Evolutionary conservation across 2,329 filamentous ascomycete species (phyloP), one percentile per base, ranked within the genome.

Genomic region (Colletotrichum echinochloae): DNA sequence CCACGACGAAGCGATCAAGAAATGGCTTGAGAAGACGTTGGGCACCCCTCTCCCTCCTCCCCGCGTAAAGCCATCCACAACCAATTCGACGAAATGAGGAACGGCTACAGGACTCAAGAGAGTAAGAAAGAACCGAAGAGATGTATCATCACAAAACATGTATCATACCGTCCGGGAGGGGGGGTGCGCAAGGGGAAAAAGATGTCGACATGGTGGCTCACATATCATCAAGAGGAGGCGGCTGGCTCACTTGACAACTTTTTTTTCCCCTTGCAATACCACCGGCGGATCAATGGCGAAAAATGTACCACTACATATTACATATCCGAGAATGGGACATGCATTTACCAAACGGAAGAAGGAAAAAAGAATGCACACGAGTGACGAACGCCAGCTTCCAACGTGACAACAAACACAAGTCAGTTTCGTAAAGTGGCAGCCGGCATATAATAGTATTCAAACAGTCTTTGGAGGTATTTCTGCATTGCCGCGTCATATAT

Each of bases 401-500:
- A 33, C 2, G n/a, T 26, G 9, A 28, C 46, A 23, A 30, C 11
- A 28, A 16, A 7, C 6, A 2, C 51, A 14, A 20, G 14, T 41
- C 55, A 0, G 23, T 20, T 12, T 41, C 23, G 9, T 23, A 7
- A 18, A 20, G 35, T 14, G 11, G 46, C n/a, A 37, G 6, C 30
- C 20, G n/a, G 6, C 26, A n/a, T 20, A 20, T 23, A 6, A 18
- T 46, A 3, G 23, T 30, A 30, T 60, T 37, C 44, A 56, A 33
- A 30, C 11, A 44, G 33, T 54, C n/a, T 30, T 18, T 46, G 46
- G 56, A 70, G 66, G 62, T 71, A 72, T 71, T 71, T 46, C 61
- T 66, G 70, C 67, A 72, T 72, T 72, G 55, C 59, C 70, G 70
- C 70, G 54, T 71, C 62, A 71, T 71, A 60, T 69, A 60, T 66